Conservation (phyloP, 306 rosid species). For the Lathyrus aphaca region DNA sequence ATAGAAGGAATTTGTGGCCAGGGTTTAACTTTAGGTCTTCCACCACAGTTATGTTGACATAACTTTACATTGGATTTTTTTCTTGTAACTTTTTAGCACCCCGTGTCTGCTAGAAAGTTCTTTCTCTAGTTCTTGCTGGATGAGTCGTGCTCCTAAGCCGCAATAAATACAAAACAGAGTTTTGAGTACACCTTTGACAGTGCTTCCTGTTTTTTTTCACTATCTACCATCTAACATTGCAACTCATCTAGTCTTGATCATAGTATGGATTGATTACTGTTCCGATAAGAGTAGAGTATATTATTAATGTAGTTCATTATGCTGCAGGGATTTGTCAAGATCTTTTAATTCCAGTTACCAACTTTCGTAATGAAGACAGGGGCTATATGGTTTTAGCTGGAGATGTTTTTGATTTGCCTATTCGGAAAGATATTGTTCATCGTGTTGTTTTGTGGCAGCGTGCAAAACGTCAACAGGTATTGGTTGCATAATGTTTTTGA, state of each 20-base stretch:
- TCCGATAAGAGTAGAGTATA: constrained; percentile 24
- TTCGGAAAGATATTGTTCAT: constrained; percentile 89
- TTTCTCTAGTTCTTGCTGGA: constrained; percentile 29
- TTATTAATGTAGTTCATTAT: constrained; percentile 33
- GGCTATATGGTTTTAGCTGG: constrained; percentile 91
- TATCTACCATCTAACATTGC: constrained; percentile 23
- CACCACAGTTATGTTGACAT: constrained; percentile 7
- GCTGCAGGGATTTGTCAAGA: constrained; percentile 76
- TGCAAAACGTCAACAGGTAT: constrained; percentile 89
- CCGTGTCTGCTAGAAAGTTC: background rate
- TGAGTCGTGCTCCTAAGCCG: background rate
- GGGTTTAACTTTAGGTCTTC: constrained; percentile 22
- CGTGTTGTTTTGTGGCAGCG: constrained; percentile 94
- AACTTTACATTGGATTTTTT: background rate
- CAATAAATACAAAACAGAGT: background rate
- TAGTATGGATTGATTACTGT: constrained; percentile 6
- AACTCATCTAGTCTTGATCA: constrained; percentile 12
- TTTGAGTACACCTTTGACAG: constrained; percentile 25
- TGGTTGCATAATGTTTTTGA: constrained; percentile 29
- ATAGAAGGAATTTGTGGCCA: constrained; percentile 18
- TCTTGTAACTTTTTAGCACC: background rate
- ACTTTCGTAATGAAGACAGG: constrained; percentile 80
- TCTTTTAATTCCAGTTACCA: constrained; percentile 87
- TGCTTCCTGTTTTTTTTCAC: background rate
- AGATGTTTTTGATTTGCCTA: constrained; percentile 88